These are phyloP conservation scores for Alternaria burnsii DNA, from an alignment of 2,329 filamentous ascomycete species.

Conservation along the genomic window DNA sequence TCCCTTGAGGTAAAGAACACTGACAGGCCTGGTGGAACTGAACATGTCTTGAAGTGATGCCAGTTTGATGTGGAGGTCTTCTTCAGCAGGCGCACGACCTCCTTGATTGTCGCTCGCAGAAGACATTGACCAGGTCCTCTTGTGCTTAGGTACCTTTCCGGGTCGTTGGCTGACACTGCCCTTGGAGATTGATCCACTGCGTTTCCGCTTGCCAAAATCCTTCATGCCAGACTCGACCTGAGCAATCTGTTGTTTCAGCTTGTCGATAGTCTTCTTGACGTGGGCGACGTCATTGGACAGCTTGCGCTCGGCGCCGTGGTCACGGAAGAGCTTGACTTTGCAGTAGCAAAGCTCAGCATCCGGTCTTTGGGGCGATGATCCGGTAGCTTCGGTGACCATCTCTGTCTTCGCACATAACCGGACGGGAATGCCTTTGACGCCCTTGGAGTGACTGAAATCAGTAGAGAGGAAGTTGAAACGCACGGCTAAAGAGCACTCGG, in stretches of 20 bases:
- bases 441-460: conserved; percentile 98
- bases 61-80: conserved; percentile 81
- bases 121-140: conserved; percentile 94
- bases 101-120: conserved; percentile 64
- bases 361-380: conserved; percentile 53
- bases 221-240: conserved; percentile 72
- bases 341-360: conserved; percentile 84
- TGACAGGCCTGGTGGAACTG: conserved; percentile 80
- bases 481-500: conserved; percentile 86
- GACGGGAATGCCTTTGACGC: conserved; percentile 96
- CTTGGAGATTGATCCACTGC: conserved; percentile 61
- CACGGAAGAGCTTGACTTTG: conserved; percentile 96
- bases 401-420: conserved; percentile 91
- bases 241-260: conserved; percentile 90
- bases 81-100: conserved; percentile 60
- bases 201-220: conserved; percentile 68
- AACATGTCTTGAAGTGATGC: conserved; percentile 88
- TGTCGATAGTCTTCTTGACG: conserved; percentile 96
- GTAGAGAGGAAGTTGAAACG: conserved; percentile 99
- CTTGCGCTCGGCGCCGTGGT: conserved; percentile 94
- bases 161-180: conserved; percentile 64
- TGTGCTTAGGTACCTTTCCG: conserved; percentile 89
- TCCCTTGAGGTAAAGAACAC: conserved; percentile 78
- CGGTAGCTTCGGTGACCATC: conserved; percentile 64
- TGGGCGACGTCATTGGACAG: conserved; percentile 93